These are phyloP conservation scores for Neurospora sublineolata DNA, from an alignment of 495 filamentous ascomycete species.

Conservation along the genomic window DNA sequence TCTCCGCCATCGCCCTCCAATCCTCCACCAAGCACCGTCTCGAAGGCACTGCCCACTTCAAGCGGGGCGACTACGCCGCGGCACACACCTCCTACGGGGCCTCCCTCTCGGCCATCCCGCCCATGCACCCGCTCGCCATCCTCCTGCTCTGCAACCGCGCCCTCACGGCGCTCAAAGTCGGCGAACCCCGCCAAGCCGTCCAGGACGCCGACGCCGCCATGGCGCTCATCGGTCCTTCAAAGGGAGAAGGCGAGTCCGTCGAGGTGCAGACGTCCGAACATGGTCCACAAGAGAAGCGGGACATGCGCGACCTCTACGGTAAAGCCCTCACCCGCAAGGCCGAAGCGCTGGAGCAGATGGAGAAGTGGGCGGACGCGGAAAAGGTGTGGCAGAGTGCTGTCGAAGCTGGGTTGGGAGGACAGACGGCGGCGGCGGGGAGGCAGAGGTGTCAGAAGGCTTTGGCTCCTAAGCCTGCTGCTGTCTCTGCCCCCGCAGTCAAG, in stretches of 20 bases:
- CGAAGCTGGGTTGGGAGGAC: conserved; percentile 70
- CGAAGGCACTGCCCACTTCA: conserved; percentile 78
- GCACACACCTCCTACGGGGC: conserved; percentile 73
- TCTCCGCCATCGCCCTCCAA: conserved; percentile 56
- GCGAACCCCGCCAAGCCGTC: conserved; percentile 76
- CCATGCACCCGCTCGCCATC: conserved; percentile 74
- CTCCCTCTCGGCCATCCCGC: conserved; percentile 62
- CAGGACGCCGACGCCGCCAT: conserved; percentile 72
- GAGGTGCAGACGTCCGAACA: conserved; percentile 39
- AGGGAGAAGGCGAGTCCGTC: conserved; percentile 70
- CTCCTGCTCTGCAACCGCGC: conserved; percentile 85
- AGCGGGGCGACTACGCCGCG: conserved; percentile 79
- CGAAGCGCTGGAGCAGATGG: conserved; percentile 88
- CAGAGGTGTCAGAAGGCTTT: conserved; percentile 81
- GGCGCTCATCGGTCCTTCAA: conserved; percentile 64
- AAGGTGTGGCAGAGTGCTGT: conserved; percentile 72
- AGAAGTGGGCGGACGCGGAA: conserved; percentile 80
- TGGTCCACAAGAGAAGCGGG: conserved; percentile 53
- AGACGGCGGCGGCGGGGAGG: conserved; percentile 73
- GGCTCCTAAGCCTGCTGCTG: conserved; percentile 40
- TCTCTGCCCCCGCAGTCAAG: conserved; percentile 4
- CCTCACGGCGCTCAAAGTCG: conserved; percentile 76
- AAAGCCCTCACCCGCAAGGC: conserved; percentile 92
- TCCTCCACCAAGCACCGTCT: conserved; percentile 64
- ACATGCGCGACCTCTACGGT: conserved; percentile 85